Base-by-base conservation (phyloP, 768 basidiomycete species). In the Pleurotus pulmonarius region DNA sequence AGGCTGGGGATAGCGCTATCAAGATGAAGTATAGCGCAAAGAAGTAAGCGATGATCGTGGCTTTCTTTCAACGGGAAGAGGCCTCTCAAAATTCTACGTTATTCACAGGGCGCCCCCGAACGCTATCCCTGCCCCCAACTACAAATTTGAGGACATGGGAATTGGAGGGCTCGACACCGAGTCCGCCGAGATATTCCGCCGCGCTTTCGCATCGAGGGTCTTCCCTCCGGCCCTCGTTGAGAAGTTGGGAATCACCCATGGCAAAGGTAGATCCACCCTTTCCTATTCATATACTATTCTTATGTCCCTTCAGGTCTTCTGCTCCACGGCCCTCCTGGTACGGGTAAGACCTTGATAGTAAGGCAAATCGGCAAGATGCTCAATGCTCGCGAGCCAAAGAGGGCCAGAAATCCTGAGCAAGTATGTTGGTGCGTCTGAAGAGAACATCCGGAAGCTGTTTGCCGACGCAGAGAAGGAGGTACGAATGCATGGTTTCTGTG, bases 121-220 rank as follows among this genome's bases (percentile, higher is more conserved):
- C 68, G 94, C 97, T 0, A 96, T 99, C 62, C 81, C 98, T 8
- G 87, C 94, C 0, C 94, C 97, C 1, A 98, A 98, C 72, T 99
- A 98, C 83, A 98, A 97, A 71, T 99, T 99, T 60, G 92, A 96
- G 66, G 97, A 99, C 69, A 98, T 99, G 96, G 97, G 97, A 15
- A 98, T 99, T 65, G 97, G 97, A 65, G 97, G 97, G 65, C 78
- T 99, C 34, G 97, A 99, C 69, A 78, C 84, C 6, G 97, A 99
- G 68, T 99, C 98, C 67, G 85, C 85, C 56, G 87, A 93, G 43
- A 98, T 99, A 66, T 99, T 99, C 79, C 91, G 97, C 68, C 90
- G 97, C 65, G 97, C 97, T 0, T 99, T 99, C 67, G 95, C 97
- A 0, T 93, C 90, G 47, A 92, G 97, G 46, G 94, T 99, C n/a